Base-by-base conservation (phyloP, 169 alveolate species). In the Cryptosporidium meleagridis region DNA sequence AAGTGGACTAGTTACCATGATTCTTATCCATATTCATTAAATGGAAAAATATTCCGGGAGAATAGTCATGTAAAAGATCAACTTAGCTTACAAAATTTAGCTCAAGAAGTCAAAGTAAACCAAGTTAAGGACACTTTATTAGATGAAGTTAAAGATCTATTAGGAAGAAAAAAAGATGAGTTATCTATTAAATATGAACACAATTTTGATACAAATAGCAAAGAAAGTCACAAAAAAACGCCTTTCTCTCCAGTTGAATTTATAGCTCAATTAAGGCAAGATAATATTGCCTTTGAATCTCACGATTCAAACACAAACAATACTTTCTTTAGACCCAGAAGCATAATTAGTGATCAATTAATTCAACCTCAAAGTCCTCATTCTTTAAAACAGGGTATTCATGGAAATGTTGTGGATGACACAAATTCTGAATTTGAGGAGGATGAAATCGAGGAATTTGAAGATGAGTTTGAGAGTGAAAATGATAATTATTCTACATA, bases 1-100 rank as follows among this genome's bases (percentile, higher is more conserved):
- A 75, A 80, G 70, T 80, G 89, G 89, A 26, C 89, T 3, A 31
- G 59, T 3, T 62, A 80, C 37, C 68, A 80, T 41, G 68, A 80
- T n/a, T 35, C 52, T 0, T 65, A 16, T 33, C 72, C 72, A 65
- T 31, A 65, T n/a, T 65, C 53, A 33, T 65, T 37, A 8, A 44
- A 14, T 44, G 41, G 29, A 2, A 21, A 23, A 44, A 23, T 3
- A 2, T 39, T 21, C 10, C 48, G 1, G 10, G 18, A 16, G 2
- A 10, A 29, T 9, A 45, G 14, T n/a, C 14, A 39, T 44, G 29
- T 1, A 39, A 39, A 16, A 12, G 35, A 70, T 35, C 3, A 70
- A 52, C n/a, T 7, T 8, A 53, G 29, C 52, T 31, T 51, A 29
- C 55, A 51, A 72, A 55, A 29, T 3, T 72, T 52, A 55, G 51